Percentiles rank a stretch among this genome's conserved stretches.
Conservation (phyloP, 2,329 filamentous ascomycete species). For the Ceratocystis huliohia region DNA sequence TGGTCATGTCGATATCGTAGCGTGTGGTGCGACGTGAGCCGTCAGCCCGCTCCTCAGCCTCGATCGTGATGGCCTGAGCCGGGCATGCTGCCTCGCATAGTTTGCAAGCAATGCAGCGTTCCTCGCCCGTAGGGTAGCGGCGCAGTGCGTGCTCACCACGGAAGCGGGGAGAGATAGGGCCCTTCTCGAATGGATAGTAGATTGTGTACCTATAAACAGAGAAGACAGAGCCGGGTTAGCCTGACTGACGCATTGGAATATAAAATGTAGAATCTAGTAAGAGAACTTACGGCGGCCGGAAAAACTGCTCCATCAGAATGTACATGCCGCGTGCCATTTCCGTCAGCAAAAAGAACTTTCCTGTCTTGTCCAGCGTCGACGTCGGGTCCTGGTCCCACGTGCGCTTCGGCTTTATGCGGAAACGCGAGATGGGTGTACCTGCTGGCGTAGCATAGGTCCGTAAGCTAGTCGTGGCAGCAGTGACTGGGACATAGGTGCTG, state of each 20-base stretch:
- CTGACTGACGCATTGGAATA: background rate
- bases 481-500: background rate
- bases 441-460: slow-evolving; percentile 53
- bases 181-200: slow-evolving; percentile 98
- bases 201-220: slow-evolving; percentile 70
- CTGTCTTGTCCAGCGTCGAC: slow-evolving; percentile 65
- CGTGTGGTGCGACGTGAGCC: slow-evolving; percentile 88
- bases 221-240: slow-evolving; percentile 12
- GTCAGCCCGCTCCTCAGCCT: slow-evolving; percentile 94
- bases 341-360: slow-evolving; percentile 87
- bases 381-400: slow-evolving; percentile 74
- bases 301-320: slow-evolving; percentile 92
- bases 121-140: slow-evolving; percentile 92
- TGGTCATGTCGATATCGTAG: slow-evolving; percentile 99
- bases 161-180: slow-evolving; percentile 94
- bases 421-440: slow-evolving; percentile 66
- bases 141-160: slow-evolving; percentile 94
- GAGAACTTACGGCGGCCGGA: slow-evolving; percentile 78
- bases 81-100: slow-evolving; percentile 97
- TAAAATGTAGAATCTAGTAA: background rate
- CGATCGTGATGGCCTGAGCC: slow-evolving; percentile 95
- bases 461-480: background rate
- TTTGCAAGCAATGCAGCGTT: slow-evolving; percentile 99
- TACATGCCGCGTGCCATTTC: slow-evolving; percentile 99
- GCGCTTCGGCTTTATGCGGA: slow-evolving; percentile 60